Base-by-base conservation (phyloP, 202 grass and related monocot species). In the Bolboschoenoplectus hybrid region DNA sequence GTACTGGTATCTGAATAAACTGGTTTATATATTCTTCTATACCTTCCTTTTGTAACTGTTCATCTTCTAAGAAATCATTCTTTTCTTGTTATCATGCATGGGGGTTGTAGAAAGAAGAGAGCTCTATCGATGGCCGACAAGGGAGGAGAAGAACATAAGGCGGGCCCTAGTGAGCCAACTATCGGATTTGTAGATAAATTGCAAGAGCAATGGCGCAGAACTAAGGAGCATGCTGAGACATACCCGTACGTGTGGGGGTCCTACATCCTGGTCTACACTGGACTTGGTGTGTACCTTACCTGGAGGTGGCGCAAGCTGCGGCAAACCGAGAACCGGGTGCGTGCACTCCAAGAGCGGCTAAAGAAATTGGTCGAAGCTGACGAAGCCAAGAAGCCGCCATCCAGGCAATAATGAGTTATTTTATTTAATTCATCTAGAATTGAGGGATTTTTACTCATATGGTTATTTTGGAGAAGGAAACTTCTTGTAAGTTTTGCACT, bases 241-340 rank as follows among this genome's bases (percentile, higher is more conserved):
- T 99, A 96, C 85, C 97, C 97, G 0, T 99, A 99, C 85, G 90
- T 97, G 0, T 99, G 97, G 93, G 90, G 93, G 12, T 99, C 97
- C 34, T 99, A 97, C 92, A 97, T 99, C 90, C 85, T 99, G 74
- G 97, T 99, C 74, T 97, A 97, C 89, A 88, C 90, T 82, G 89
- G 92, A 84, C 90, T 96, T 20, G 84, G 80, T 64, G 87, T 89
- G 8, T 96, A 91, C 88, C 88, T 99, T 81, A 86, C 88, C 49
- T 92, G 87, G 90, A 88, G 93, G 74, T 97, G 91, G 89, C 12
- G 86, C 75, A 99, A 99, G 93, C 90, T 99, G 88, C 91, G 93
- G 75, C 86, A 86, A 86, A 94, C 97, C 5, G 97, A 99, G 93
- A 89, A 89, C 60, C 85, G 97, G 47, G 90, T 99, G 4, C 93